Evolutionary conservation across 164 flowering plant species (phyloP).

Genomic region (Kalanchoe fedtschenkoi): DNA sequence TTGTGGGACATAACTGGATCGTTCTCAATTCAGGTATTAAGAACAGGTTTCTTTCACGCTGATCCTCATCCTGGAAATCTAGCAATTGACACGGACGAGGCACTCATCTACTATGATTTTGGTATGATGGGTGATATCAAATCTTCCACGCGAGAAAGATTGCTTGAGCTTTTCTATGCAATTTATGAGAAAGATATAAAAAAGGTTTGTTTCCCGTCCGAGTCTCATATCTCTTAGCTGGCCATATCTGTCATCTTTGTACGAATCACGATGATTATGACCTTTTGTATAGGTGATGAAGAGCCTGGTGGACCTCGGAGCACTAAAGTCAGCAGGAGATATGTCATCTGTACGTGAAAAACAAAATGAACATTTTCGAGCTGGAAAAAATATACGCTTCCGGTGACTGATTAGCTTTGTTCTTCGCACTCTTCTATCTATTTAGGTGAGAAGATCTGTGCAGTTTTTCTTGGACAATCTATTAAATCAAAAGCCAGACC

Average conservation of each 20-base stretch:
- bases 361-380: not conserved
- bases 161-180: conserved; percentile 80
- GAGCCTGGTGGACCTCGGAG: conserved; percentile 71
- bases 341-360: conserved; percentile 53
- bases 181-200: conserved; percentile 89
- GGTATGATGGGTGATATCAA: conserved; percentile 99
- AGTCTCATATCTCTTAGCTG: too few species aligned
- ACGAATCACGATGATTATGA: too few species aligned
- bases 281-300: conserved; percentile 58
- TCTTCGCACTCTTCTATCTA: not conserved
- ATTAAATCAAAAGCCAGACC: conserved; percentile 70
- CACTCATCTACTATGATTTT: conserved; percentile 88
- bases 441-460: conserved; percentile 84
- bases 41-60: conserved; percentile 95
- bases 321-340: conserved; percentile 94
- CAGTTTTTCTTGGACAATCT: conserved; percentile 84
- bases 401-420: not conserved
- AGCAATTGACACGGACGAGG: conserved; percentile 74
- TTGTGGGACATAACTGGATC: not conserved
- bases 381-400: not conserved
- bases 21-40: conserved; percentile 44
- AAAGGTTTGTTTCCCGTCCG: conserved; percentile 53
- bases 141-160: conserved; percentile 64
- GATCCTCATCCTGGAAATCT: conserved; percentile 99
- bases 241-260: too few species aligned